Evolutionary conservation across 2,329 filamentous ascomycete genomes (phyloP), one percentile per base, ranked within the genome.

Genomic region (Penicillium griseofulvum): DNA sequence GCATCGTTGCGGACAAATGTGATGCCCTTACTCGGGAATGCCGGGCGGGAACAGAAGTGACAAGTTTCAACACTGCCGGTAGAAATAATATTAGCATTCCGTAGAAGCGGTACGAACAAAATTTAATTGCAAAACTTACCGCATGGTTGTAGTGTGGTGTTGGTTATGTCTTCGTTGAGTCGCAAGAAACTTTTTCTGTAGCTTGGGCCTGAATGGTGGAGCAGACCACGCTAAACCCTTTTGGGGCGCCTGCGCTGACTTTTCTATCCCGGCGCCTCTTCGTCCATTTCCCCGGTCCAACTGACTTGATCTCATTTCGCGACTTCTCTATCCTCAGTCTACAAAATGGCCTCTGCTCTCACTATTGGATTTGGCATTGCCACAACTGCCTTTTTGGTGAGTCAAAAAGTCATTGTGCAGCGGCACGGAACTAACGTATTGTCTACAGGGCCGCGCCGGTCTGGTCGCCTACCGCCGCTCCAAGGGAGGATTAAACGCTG

Each of bases 401-500:
- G 84, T 77, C 38, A 9, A 39, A 33, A 11, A 31, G 19, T 17
- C 14, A 4, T 22, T 24, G 14, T 24, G 11, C 24, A n/a, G 7
- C 4, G 22, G 41, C n/a, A 44, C 38, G 39, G 22, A 38, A 49
- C 53, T 65, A 42, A 60, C 52, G 57, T 51, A 28, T 57, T 66
- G 43, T 45, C 49, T 51, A 55, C 68, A 97, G 91, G 93, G 94
- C 63, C 90, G 94, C 71, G 93, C 94, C 57, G 93, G 92, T 67
- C 83, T 96, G 37, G 89, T 97, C 68, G 94, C 94, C 65, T 84
- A 92, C 74, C 87, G 92, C 61, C 86, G 90, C 68, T 96, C 88
- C 57, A 84, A 89, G 59, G 77, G 75, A 58, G 77, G 78, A 61
- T 81, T 89, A 45, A 89, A 88, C 63, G 87, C 89, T 34, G 79